Evolutionary conservation across 345 rosid genomes (phyloP).

Genomic region (Populus tremula): DNA sequence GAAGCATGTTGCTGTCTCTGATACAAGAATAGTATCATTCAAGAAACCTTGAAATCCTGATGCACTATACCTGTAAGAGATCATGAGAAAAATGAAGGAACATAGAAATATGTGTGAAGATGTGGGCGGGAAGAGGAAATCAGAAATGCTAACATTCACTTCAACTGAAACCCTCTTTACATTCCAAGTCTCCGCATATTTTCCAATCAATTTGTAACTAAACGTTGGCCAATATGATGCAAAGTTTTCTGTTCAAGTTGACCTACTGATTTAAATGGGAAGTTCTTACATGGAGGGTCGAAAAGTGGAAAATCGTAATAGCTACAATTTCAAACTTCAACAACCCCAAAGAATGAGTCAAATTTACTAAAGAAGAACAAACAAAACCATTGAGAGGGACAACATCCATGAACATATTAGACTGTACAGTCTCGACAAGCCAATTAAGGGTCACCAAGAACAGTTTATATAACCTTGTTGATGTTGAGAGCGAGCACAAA

Average conservation of each 20-base stretch:
- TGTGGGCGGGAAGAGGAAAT: not conserved
- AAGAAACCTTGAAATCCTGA: not conserved
- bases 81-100: not conserved
- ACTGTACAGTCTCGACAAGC: not conserved
- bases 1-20: not conserved
- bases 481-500: not conserved
- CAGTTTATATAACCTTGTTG: not conserved
- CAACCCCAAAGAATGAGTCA: not conserved
- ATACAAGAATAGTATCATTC: not conserved
- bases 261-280: not conserved
- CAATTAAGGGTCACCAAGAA: not conserved
- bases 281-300: not conserved
- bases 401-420: not conserved
- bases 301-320: not conserved
- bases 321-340: not conserved
- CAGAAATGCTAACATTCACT: not conserved
- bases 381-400: not conserved
- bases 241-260: not conserved
- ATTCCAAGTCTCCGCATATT: not conserved
- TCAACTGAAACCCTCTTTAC: not conserved
- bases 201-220: not conserved
- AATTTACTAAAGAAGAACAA: not conserved
- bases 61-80: not conserved
- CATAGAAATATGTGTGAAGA: not conserved
- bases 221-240: not conserved